phyloP scores from a whole-genome alignment of 148 eudicot species.

The Rhododendron kiyosumense region DNA sequence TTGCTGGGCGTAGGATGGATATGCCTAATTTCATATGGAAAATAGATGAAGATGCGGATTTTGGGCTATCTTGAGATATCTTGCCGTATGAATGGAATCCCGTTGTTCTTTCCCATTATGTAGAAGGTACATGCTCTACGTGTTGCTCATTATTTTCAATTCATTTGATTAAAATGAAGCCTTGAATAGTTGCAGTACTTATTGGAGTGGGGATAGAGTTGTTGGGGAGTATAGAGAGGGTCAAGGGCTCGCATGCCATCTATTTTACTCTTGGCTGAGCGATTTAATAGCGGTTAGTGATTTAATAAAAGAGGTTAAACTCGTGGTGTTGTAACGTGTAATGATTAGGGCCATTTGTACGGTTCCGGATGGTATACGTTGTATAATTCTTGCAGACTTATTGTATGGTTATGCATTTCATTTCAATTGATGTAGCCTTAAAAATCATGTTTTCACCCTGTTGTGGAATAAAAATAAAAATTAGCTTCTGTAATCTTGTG shows the following conservation, averaged over 20 bases:
- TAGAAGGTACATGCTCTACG: constrained; percentile 12
- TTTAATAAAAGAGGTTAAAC: constrained; percentile 19
- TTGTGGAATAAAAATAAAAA: background rate
- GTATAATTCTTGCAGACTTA: constrained; percentile 2
- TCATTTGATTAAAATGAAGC: constrained; percentile 12
- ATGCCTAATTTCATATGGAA: constrained; percentile 67
- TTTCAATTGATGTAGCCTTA: background rate
- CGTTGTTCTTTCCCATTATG: background rate
- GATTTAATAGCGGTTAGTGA: constrained; percentile 16
- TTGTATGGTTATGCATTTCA: background rate
- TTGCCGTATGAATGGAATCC: background rate
- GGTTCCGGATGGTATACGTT: background rate
- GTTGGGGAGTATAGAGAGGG: constrained; percentile 5
- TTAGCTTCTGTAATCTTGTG: background rate
- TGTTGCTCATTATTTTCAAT: background rate
- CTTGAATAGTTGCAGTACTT: constrained; percentile 20
- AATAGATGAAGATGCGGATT: constrained; percentile 26
- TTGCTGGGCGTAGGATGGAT: constrained; percentile 71
- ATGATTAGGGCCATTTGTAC: background rate
- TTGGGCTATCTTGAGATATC: constrained; percentile 16
- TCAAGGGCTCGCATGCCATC: constrained; percentile 16
- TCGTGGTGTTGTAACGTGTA: constrained; percentile 6
- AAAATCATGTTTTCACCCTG: background rate
- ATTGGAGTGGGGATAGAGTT: constrained; percentile 1
- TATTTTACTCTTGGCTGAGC: constrained; percentile 34